Percentiles rank a stretch among this genome's conserved stretches.
phyloP scores from a whole-genome alignment of 2,329 filamentous ascomycete species.

The Pseudopithomyces maydicus region DNA sequence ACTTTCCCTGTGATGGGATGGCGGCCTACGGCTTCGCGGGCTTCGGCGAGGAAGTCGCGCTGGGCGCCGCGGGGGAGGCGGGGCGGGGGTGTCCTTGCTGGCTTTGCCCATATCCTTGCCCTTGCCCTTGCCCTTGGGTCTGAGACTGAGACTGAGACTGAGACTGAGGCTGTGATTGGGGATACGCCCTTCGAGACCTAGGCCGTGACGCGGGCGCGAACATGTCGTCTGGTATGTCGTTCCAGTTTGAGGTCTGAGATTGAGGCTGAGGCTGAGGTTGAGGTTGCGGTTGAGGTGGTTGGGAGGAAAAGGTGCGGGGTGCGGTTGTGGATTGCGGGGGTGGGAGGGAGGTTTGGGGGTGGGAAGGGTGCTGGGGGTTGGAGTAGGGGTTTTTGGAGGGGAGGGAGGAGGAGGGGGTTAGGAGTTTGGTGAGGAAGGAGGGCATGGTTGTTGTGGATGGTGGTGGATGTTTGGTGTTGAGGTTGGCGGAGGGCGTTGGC shows the following conservation, averaged over 20 bases:
- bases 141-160: too few relatives aligned
- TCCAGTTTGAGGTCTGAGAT: too few relatives aligned
- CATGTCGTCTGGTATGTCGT: too few relatives aligned
- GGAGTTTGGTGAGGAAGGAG: conserved; percentile 7
- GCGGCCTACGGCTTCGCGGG: conserved; percentile 19
- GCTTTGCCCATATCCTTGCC: too few relatives aligned
- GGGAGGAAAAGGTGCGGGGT: not conserved
- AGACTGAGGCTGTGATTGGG: too few relatives aligned
- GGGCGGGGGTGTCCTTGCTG: too few relatives aligned
- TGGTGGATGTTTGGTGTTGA: not conserved
- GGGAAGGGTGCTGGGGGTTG: conserved; percentile 12
- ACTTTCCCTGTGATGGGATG: conserved; percentile 24
- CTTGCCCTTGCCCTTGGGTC: too few relatives aligned
- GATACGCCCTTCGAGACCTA: too few relatives aligned
- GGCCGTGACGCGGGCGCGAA: too few relatives aligned
- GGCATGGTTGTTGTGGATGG: conserved; percentile 4
- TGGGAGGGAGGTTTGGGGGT: not conserved
- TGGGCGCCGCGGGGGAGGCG: conserved; percentile 9
- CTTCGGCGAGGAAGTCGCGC: conserved; percentile 25
- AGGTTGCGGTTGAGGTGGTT: not conserved
- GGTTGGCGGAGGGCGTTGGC: too few relatives aligned
- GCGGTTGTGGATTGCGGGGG: not conserved
- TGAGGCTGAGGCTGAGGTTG: not conserved
- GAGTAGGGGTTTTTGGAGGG: conserved; percentile 16
- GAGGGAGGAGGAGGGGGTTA: not conserved